Evolutionary conservation across 163 green algal genomes (phyloP).

Genomic region (Botryococcus braunii): DNA sequence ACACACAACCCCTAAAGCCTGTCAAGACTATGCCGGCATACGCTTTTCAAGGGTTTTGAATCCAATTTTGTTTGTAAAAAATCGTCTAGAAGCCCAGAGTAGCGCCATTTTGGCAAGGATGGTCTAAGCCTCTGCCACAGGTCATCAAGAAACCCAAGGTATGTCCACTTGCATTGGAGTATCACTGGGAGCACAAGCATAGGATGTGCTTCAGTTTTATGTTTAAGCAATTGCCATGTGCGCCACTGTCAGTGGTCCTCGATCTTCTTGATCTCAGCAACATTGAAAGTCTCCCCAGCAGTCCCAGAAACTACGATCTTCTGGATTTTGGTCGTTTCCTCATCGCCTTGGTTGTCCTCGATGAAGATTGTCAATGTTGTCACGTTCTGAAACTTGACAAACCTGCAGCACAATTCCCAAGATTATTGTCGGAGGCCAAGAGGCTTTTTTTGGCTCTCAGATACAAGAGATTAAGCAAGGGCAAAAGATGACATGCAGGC

Average conservation of each 20-base stretch:
- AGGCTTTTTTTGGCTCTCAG: not conserved
- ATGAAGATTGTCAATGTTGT: conserved; percentile 45
- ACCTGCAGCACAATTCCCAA: conserved; percentile 12
- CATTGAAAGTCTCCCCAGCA: conserved; percentile 41
- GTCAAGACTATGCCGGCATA: too few relatives aligned
- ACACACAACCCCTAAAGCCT: too few relatives aligned
- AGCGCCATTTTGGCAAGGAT: too few relatives aligned
- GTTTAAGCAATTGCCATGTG: not conserved
- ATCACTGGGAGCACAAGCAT: not conserved
- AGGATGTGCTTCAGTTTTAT: not conserved
- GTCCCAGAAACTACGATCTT: conserved; percentile 41
- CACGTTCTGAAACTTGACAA: conserved; percentile 47
- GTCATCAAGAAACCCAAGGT: not conserved
- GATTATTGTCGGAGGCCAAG: not conserved
- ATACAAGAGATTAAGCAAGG: not conserved
- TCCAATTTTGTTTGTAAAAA: too few relatives aligned
- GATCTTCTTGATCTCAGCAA: conserved; percentile 37
- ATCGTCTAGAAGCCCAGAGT: too few relatives aligned
- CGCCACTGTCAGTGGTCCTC: conserved; percentile 12
- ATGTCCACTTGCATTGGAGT: not conserved
- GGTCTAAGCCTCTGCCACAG: too few relatives aligned
- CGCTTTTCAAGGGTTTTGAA: too few relatives aligned
- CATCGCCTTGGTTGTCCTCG: conserved; percentile 42
- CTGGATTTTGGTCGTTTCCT: conserved; percentile 42
- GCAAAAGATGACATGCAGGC: not conserved